Evolutionary conservation across 495 filamentous ascomycete genomes (phyloP), one percentile per base, ranked within the genome.

Genomic region (Sporormia fimetaria): DNA sequence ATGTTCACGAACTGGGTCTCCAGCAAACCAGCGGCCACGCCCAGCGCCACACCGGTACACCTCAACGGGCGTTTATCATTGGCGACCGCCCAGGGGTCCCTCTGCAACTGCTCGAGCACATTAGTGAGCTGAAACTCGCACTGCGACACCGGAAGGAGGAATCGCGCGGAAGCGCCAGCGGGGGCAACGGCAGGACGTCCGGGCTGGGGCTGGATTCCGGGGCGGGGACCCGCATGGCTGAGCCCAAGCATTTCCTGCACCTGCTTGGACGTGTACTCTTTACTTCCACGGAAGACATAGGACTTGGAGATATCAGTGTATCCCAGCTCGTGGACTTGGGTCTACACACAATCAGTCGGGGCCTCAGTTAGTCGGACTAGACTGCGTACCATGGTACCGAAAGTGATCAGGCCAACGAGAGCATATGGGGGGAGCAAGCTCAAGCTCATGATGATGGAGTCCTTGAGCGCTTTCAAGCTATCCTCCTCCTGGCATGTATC

Each of bases 401-500:
- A 99, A 24, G 92, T 96, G 54, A 99, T 82, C 49, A 99, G 65
- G 21, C 92, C 92, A 44, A 99, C 92, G 39, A 99, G 69, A 16
- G 92, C 86, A 67, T 93, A 80, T 35, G 87, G 82, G 21, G 92
- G 92, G 32, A 99, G 70, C 35, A 99, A 69, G 57, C 83, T 92
- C 62, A 99, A 74, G 65, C 90, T 95, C 84, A 94, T 87, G 49
- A 99, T 80, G 57, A 99, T 70, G 9, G 88, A 92, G 61, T 94
- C 88, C 66, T 94, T 96, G 51, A 99, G 62, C 29, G 92, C 84
- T 62, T 90, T 81, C 56, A 99, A 70, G 60, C 88, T 93, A 60
- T 99, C 92, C 56, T 95, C 87, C 62, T 96, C 92, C 61, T 99
- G 92, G 65, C 92, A 99, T 25, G 87, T 95, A 65, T 99, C 92